Evolutionary conservation across 371 early-diverging fungal species (phyloP).

Genomic region (Mucor lusitanicus): DNA sequence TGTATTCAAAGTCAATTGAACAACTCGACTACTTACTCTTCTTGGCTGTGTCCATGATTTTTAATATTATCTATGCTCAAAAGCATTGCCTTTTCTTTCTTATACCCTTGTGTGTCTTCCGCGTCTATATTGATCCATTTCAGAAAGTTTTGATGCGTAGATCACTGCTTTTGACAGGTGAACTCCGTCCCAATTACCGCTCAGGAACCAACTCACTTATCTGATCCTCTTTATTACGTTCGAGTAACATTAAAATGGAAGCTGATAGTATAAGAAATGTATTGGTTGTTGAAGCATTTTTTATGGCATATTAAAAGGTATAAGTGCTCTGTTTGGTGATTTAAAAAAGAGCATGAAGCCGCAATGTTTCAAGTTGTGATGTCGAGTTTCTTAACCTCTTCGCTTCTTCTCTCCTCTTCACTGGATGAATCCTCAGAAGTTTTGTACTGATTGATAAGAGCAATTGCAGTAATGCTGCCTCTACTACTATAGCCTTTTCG

Average conservation of each 20-base stretch:
- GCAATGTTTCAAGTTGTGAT: background rate
- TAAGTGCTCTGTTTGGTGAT: background rate
- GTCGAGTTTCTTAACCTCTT: slow-evolving; percentile 14
- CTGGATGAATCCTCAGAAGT: slow-evolving; percentile 7
- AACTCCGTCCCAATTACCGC: background rate
- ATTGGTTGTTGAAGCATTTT: background rate
- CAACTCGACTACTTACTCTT: no score
- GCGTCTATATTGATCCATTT: no score
- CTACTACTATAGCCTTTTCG: slow-evolving; percentile 23
- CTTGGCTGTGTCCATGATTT: no score
- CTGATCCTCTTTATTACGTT: background rate
- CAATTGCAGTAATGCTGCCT: slow-evolving; percentile 12
- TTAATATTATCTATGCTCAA: no score
- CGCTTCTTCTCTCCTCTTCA: slow-evolving; percentile 16
- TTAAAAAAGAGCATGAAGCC: background rate
- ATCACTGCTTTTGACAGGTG: background rate
- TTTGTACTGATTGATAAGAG: slow-evolving; percentile 7
- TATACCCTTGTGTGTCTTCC: no score
- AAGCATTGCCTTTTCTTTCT: no score
- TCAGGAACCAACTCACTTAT: background rate
- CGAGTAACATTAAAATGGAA: background rate
- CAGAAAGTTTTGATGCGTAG: background rate
- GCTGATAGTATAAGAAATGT: background rate
- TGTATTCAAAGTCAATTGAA: background rate
- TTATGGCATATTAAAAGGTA: background rate